A percentile compares a stretch with the other conserved stretches of the same genome.
Conservation (phyloP, 2,329 filamentous ascomycete genomes). For the Corynespora cassiicola region DNA sequence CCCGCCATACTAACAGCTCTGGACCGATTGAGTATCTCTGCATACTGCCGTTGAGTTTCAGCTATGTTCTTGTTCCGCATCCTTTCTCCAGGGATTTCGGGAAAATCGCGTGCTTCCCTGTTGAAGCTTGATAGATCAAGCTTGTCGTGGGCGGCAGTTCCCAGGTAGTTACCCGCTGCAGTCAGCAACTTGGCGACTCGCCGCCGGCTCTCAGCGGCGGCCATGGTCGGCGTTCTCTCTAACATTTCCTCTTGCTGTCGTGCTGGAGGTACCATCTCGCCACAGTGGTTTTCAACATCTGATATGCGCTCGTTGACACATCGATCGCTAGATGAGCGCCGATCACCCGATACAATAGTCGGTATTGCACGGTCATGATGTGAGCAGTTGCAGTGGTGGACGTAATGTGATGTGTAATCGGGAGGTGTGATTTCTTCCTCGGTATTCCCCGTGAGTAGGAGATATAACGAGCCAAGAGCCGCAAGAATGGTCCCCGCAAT, state of each 20-base stretch:
- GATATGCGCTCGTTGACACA: no score
- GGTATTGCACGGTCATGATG: no score
- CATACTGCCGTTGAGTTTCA: constrained; percentile 51
- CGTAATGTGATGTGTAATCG: no score
- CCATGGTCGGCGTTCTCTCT: no score
- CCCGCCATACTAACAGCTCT: no score
- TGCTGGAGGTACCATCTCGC: no score
- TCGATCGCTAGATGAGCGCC: no score
- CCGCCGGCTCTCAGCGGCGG: no score
- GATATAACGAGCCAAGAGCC: constrained; percentile 64
- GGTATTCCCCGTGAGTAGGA: constrained; percentile 52
- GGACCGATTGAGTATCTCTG: no score
- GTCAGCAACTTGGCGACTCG: constrained; percentile 48
- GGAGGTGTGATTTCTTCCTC: constrained; percentile 15
- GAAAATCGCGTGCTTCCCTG: constrained; percentile 58
- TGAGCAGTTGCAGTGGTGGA: constrained; percentile 31
- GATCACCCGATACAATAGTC: no score
- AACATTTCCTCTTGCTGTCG: no score
- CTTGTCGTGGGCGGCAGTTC: constrained; percentile 54
- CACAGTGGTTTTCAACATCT: no score
- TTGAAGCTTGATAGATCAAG: constrained; percentile 58
- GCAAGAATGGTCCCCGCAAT: constrained; percentile 66
- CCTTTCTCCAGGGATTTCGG: constrained; percentile 62
- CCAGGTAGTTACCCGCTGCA: constrained; percentile 53
- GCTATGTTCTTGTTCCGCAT: constrained; percentile 51